These are phyloP conservation scores for Fusarium pilosicola DNA, from an alignment of 2,329 filamentous ascomycete species.

Conservation along the genomic window DNA sequence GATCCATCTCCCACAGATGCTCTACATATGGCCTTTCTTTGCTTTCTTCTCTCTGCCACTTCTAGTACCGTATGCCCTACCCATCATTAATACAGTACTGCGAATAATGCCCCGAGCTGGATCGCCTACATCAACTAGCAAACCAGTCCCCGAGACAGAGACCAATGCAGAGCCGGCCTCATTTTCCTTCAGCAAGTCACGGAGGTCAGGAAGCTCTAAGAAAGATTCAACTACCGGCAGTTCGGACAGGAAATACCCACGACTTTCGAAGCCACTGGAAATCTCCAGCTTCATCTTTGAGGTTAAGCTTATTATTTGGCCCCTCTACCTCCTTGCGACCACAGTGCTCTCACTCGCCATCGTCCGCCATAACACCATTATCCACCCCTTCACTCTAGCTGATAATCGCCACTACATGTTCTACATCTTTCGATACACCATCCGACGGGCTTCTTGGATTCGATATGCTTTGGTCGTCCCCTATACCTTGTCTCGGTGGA, in stretches of 20 bases:
- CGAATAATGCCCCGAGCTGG: not conserved
- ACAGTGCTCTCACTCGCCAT: slow-evolving; percentile 54
- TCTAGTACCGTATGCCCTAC: slow-evolving; percentile 63
- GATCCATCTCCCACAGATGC: slow-evolving; percentile 88
- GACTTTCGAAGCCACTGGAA: slow-evolving; percentile 22
- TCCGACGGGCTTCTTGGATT: slow-evolving; percentile 71
- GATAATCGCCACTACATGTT: slow-evolving; percentile 99
- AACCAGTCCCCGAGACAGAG: not conserved
- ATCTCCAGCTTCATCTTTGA: slow-evolving; percentile 38
- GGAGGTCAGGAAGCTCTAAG: not conserved
- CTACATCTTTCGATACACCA: slow-evolving; percentile 88
- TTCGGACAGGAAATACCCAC: not conserved
- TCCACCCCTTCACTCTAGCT: slow-evolving; percentile 94
- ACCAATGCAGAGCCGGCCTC: not conserved
- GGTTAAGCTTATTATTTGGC: slow-evolving; percentile 50
- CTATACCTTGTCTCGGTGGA: slow-evolving; percentile 77
- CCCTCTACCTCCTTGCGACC: slow-evolving; percentile 50
- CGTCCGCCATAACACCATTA: slow-evolving; percentile 86
- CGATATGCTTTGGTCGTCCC: slow-evolving; percentile 74
- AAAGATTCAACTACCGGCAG: not conserved
- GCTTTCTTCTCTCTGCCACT: slow-evolving; percentile 90
- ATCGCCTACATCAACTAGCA: not conserved
- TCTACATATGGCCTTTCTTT: slow-evolving; percentile 94
- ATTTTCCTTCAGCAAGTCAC: slow-evolving; percentile 1
- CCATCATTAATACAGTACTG: slow-evolving; percentile 42